Evolutionary conservation across 148 eudicot species (phyloP).

Genomic region (Vaccinium macrocarpon): DNA sequence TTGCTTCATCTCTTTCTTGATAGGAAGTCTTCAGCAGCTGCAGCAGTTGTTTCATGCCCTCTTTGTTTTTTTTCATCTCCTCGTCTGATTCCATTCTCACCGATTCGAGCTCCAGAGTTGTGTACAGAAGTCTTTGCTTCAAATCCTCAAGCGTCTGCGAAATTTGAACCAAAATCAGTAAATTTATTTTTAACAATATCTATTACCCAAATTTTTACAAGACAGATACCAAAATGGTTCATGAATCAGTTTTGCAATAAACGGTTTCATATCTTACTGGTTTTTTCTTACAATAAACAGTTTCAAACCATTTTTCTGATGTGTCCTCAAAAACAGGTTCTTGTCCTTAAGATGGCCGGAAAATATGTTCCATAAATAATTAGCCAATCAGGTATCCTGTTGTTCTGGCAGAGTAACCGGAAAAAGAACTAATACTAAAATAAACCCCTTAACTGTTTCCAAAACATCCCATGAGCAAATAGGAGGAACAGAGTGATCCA

Average conservation of each 20-base stretch:
- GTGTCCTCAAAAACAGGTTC: not conserved
- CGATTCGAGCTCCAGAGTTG: not conserved
- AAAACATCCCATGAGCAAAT: not conserved
- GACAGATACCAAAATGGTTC: not conserved
- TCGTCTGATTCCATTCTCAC: not conserved
- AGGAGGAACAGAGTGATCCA: conserved; percentile 15
- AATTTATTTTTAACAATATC: not conserved
- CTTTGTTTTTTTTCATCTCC: not conserved
- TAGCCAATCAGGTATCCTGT: not conserved
- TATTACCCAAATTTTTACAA: not conserved
- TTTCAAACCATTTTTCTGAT: not conserved
- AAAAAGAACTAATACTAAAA: not conserved
- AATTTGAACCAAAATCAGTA: not conserved
- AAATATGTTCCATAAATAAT: not conserved
- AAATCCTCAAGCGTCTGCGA: not conserved
- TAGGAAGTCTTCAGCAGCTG: not conserved
- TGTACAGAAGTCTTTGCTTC: conserved; percentile 3
- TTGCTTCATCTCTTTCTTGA: conserved; percentile 6
- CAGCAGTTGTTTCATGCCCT: not conserved
- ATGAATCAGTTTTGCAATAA: not conserved
- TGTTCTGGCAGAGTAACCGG: not conserved
- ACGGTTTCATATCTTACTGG: not conserved
- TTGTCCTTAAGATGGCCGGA: not conserved
- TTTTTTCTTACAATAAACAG: not conserved
- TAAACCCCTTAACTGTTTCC: not conserved